Conservation (phyloP, 1,284 basidiomycete genomes). For the Abortiporus biennis region DNA sequence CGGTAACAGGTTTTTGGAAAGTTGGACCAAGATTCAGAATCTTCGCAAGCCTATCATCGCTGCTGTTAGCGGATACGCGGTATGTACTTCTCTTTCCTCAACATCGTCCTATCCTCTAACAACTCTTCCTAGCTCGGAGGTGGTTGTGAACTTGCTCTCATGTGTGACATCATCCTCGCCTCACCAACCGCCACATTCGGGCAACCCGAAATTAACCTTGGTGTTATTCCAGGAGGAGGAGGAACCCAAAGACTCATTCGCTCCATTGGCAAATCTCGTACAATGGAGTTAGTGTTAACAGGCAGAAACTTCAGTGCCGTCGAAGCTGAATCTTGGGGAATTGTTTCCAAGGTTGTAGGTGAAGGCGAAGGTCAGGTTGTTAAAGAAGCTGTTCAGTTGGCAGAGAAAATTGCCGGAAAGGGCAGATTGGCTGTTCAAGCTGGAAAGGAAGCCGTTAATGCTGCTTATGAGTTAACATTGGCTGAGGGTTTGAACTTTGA, state of each 20-base stretch:
- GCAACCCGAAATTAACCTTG: conserved; percentile 97
- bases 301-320: conserved; percentile 77
- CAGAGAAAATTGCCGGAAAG: conserved; percentile 78
- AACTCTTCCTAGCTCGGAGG: conserved; percentile 80
- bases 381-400: conserved; percentile 85
- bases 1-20: conserved; percentile 83
- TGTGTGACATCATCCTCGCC: conserved; percentile 97
- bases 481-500: conserved; percentile 86
- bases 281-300: conserved; percentile 95
- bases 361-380: conserved; percentile 79
- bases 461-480: conserved; percentile 81
- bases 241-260: conserved; percentile 71
- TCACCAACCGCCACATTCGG: conserved; percentile 91
- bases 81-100: conserved; percentile 32
- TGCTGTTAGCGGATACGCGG: conserved; percentile 93
- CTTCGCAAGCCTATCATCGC: conserved; percentile 94
- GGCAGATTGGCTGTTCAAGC: conserved; percentile 84
- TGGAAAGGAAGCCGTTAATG: conserved; percentile 94
- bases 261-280: conserved; percentile 87
- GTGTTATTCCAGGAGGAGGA: conserved; percentile 91
- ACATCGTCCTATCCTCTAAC: not conserved
- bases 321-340: conserved; percentile 83
- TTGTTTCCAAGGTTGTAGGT: conserved; percentile 79
- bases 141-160: conserved; percentile 93
- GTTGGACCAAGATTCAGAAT: conserved; percentile 76